Evolutionary conservation across 2,329 filamentous ascomycete species (phyloP), one percentile per base, ranked within the genome.

Genomic region (Biscogniauxia marginata): DNA sequence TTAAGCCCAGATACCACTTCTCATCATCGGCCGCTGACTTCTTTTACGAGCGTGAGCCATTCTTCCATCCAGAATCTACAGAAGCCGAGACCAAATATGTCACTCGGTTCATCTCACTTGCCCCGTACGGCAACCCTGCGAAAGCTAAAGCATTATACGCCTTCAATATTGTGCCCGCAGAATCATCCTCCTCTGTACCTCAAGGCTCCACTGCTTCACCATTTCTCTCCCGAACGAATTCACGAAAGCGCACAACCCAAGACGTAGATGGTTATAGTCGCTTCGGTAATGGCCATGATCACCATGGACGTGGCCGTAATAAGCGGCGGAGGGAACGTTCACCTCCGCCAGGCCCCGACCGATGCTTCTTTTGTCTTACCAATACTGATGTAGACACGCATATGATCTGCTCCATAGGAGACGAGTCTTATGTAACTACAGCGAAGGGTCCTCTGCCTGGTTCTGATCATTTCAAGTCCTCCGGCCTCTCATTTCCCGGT

Each of bases 321-420:
- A 81, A 80, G 65, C 78, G 79, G 13, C 67, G 70, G 16, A 75
- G 71, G 39, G 77, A 72, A 55, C 74, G 71, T 67, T 79, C 77
- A 21, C 75, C 72, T 5, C 85, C 87, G 6, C 86, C 85, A 0
- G 85, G 87, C 0, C 91, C 91, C 1, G 87, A 88, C 52, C 83
- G 88, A 67, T 99, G 95, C 75, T 99, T 95, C 79, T 98, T 99
- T 77, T 99, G 95, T 70, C 81, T 99, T 9, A 93, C 91, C 5
- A 97, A 96, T 71, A 85, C 89, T 5, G 89, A 88, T 58, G 79
- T 95, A 46, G 89, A 90, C 52, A 88, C 88, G 1, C 93, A 99
- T 74, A 89, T 99, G 73, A 88, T 97, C 66, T 89, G 89, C 62
- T 92, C 89, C 22, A 93, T 99, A 61, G 95, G 90, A 52, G 87